Conservation (phyloP, 208 protist species). For the Vickermania ingenoplastis region DNA sequence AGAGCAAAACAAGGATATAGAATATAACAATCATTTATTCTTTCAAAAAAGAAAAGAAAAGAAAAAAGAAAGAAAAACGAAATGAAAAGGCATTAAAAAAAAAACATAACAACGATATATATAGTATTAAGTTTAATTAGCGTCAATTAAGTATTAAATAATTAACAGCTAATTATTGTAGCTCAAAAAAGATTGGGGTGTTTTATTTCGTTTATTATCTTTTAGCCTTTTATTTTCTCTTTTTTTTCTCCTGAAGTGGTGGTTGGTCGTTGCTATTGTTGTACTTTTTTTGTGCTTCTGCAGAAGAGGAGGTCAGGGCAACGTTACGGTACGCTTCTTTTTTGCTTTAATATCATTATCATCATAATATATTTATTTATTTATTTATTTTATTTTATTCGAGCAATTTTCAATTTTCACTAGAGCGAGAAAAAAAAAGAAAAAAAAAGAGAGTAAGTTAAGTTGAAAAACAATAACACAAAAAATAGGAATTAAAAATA, state of each 20-base stretch:
- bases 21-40: too few relatives aligned
- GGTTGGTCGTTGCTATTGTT: conserved; percentile 11
- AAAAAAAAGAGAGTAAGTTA: not conserved
- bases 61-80: too few relatives aligned
- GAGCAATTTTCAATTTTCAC: not conserved
- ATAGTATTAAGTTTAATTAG: too few relatives aligned
- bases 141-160: too few relatives aligned
- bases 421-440: conserved; percentile 2
- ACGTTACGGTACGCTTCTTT: not conserved
- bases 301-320: not conserved
- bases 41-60: too few relatives aligned
- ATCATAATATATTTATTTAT: not conserved
- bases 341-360: conserved; percentile 24
- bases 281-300: not conserved
- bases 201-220: too few relatives aligned
- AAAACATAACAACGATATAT: too few relatives aligned
- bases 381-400: not conserved
- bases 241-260: not conserved
- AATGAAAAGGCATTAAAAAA: too few relatives aligned
- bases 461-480: not conserved
- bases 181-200: too few relatives aligned
- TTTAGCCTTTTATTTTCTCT: too few relatives aligned
- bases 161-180: too few relatives aligned
- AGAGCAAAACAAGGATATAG: too few relatives aligned
- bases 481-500: conserved; percentile 1